These are phyloP conservation scores for Xylariaceae sp. DNA, from an alignment of 2,329 filamentous ascomycete species.

Conservation along the genomic window DNA sequence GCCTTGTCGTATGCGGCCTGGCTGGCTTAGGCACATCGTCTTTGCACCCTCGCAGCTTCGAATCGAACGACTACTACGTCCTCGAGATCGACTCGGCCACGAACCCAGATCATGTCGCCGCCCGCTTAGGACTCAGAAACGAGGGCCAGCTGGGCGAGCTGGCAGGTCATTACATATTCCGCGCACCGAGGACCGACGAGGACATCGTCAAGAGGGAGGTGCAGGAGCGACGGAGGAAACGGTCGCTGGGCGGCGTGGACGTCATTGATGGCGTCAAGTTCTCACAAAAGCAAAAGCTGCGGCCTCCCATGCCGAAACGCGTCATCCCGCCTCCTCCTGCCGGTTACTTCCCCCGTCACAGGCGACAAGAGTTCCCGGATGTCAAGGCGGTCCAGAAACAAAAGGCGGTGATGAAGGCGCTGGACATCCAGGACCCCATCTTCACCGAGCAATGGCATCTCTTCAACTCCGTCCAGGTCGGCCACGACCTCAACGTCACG, in stretches of 20 bases:
- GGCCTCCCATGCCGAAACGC: slow-evolving; percentile 49
- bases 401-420: slow-evolving; percentile 52
- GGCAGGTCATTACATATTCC: slow-evolving; percentile 79
- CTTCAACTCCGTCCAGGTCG: slow-evolving; percentile 71
- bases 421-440: slow-evolving; percentile 84
- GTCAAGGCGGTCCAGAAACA: slow-evolving; percentile 51
- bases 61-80: slow-evolving; percentile 86
- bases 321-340: slow-evolving; percentile 37
- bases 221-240: slow-evolving; percentile 54
- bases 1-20: slow-evolving; percentile 44
- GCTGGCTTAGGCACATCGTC: slow-evolving; percentile 43
- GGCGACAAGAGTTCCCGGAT: slow-evolving; percentile 26
- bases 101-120: slow-evolving; percentile 64
- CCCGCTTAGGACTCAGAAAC: slow-evolving; percentile 67
- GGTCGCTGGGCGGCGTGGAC: slow-evolving; percentile 47
- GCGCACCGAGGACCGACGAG: slow-evolving; percentile 55
- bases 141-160: slow-evolving; percentile 78
- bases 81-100: slow-evolving; percentile 68
- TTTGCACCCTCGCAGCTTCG: slow-evolving; percentile 62
- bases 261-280: slow-evolving; percentile 70
- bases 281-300: slow-evolving; percentile 65
- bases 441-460: slow-evolving; percentile 96
- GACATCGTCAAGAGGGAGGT: slow-evolving; percentile 55
- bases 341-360: slow-evolving; percentile 18
- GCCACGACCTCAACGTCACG: slow-evolving; percentile 95